Evolutionary conservation across 2,329 filamentous ascomycete species (phyloP).

Genomic region (Verticillium tricorpus): DNA sequence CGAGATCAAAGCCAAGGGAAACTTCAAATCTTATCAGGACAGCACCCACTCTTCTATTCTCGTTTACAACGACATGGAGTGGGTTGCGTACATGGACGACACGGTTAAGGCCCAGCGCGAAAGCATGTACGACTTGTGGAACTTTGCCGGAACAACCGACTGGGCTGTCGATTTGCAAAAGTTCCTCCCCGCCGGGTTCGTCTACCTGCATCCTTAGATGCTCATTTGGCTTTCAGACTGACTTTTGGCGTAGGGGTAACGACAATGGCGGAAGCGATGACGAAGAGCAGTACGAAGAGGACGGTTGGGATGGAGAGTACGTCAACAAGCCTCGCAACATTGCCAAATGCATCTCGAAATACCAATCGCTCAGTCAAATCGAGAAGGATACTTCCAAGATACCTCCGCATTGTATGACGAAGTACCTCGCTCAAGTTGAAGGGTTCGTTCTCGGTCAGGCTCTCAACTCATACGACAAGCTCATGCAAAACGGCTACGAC

Average conservation of each 20-base stretch:
- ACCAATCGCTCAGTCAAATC: background rate
- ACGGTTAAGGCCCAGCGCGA: conserved; percentile 17
- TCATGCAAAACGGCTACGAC: conserved; percentile 1
- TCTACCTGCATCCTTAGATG: too few relatives aligned
- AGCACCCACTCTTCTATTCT: conserved; percentile 1
- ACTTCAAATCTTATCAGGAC: conserved; percentile 1
- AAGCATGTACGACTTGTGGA: conserved; percentile 13
- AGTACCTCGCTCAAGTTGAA: too few relatives aligned
- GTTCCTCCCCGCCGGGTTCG: background rate
- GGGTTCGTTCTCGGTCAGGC: background rate
- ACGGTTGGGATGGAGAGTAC: too few relatives aligned
- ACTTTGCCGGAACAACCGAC: conserved; percentile 16
- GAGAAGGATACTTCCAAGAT: background rate
- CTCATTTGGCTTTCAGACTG: too few relatives aligned
- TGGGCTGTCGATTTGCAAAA: conserved; percentile 27
- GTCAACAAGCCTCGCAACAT: too few relatives aligned
- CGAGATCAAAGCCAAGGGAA: conserved; percentile 8
- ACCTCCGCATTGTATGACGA: too few relatives aligned
- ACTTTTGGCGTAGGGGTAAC: background rate
- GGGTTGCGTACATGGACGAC: conserved; percentile 25
- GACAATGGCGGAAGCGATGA: background rate
- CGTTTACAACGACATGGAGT: conserved; percentile 15
- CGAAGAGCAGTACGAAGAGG: too few relatives aligned
- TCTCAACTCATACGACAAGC: background rate
- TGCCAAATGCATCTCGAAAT: too few relatives aligned